phyloP scores from a whole-genome alignment of 805 yeast genomes.

The Cyberlindnera mississippiensis region DNA sequence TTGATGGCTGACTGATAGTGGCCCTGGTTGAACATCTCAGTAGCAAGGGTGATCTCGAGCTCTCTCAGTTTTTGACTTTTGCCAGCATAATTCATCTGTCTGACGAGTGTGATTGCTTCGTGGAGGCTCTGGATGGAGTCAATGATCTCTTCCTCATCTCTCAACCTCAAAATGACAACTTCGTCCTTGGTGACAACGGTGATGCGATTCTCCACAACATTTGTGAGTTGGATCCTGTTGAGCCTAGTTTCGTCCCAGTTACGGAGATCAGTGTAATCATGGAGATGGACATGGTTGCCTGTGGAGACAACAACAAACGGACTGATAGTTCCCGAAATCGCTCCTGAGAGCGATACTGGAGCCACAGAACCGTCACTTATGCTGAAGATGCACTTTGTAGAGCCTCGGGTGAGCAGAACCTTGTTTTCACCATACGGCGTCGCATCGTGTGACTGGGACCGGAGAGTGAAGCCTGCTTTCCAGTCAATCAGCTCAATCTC shows the following conservation, averaged over 20 bases:
- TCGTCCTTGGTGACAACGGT: slow-evolving; percentile 6
- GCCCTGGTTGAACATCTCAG: slow-evolving; percentile 28
- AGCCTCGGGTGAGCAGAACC: slow-evolving; percentile 11
- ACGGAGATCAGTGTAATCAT: slow-evolving; percentile 3
- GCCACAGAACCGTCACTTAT: not conserved
- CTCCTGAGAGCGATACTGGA: slow-evolving; percentile 3
- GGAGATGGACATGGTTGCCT: slow-evolving; percentile 10
- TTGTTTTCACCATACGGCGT: not conserved
- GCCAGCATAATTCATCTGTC: slow-evolving; percentile 29
- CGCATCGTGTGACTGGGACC: slow-evolving; percentile 3
- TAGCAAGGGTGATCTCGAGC: slow-evolving; percentile 39
- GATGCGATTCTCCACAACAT: not conserved
- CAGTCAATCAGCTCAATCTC: slow-evolving; percentile 8
- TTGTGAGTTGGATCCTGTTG: not conserved
- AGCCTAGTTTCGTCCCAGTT: slow-evolving; percentile 5
- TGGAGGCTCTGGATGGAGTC: slow-evolving; percentile 3
- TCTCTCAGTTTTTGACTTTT: slow-evolving; percentile 38
- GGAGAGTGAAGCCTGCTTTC: slow-evolving; percentile 13
- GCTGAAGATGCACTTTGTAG: slow-evolving; percentile 5
- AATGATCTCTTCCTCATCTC: slow-evolving; percentile 7
- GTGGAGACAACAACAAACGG: slow-evolving; percentile 14
- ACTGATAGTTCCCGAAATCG: slow-evolving; percentile 1
- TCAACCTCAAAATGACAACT: slow-evolving; percentile 1
- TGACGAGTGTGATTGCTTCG: slow-evolving; percentile 36
- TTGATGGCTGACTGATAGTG: slow-evolving; percentile 36